Evolutionary conservation across 2,329 filamentous ascomycete genomes (phyloP), one percentile per base, ranked within the genome.

Genomic region (Colletotrichum trifolii): DNA sequence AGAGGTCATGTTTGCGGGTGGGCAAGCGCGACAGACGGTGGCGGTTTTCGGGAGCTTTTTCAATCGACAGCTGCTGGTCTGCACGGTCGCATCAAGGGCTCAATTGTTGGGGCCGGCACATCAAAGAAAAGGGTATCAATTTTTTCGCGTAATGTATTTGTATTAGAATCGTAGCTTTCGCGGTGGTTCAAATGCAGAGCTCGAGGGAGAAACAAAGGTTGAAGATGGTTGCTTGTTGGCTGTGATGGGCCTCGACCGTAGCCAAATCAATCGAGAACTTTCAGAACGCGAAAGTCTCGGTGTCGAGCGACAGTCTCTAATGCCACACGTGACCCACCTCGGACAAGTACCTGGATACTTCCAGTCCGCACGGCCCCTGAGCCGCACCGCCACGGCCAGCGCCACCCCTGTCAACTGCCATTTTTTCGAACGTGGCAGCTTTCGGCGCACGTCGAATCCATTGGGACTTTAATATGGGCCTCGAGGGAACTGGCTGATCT

Each of bases 1-100:
- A 68, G 90, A 90, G 67, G 90, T 85, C 89, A 92, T 92, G 69
- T 72, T 82, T 73, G 69, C 69, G 62, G 70, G 63, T 65, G 69
- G 59, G 55, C 10, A 13, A 35, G 35, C n/a, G 5, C 10, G 17
- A 40, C 11, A 42, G n/a, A 17, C 64, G 65, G 64, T 34, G 67
- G 39, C n/a, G n/a, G 36, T 9, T 49, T 39, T 66, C 13, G 45
- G 36, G 33, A 36, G 43, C 38, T 40, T 40, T 38, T 38, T 50
- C 34, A 46, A 42, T 52, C 38, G 33, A 55, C 38, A 40, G 36
- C 47, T 25, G 15, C 25, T n/a, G 8, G 8, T 50, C 39, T 10
- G 34, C 36, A 47, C 40, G 33, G 35, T 56, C 52, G 58, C 62
- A 65, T 65, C 52, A 48, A 48, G 35, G 50, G 25, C 46, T 47